phyloP scores from a whole-genome alignment of 2,329 filamentous ascomycete species.

The Trichophaea hybrida region DNA sequence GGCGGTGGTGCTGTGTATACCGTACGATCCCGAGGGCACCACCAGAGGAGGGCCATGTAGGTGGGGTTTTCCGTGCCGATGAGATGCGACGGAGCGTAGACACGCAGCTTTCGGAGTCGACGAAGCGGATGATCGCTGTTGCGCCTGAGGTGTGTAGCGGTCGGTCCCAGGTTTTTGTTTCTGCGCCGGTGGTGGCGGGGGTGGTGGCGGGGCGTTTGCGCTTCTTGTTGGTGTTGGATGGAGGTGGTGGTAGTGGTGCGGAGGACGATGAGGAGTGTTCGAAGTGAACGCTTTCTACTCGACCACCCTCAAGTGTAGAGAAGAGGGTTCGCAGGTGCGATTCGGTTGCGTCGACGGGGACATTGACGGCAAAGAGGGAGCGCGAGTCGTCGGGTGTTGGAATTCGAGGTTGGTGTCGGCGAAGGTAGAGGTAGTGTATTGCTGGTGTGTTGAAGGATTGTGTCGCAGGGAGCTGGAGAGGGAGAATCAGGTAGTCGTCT shows the following conservation, averaged over 20 bases:
- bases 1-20: slow-evolving; percentile 49
- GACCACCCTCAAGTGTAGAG: slow-evolving; percentile 57
- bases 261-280: slow-evolving; percentile 28
- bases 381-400: slow-evolving; percentile 58
- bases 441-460: not conserved
- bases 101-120: slow-evolving; percentile 43
- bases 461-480: slow-evolving; percentile 7
- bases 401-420: slow-evolving; percentile 65
- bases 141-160: slow-evolving; percentile 57
- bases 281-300: slow-evolving; percentile 66
- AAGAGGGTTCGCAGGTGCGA: slow-evolving; percentile 64
- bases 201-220: not conserved
- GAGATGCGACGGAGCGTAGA: not conserved
- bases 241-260: not conserved
- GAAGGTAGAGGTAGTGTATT: slow-evolving; percentile 70
- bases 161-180: slow-evolving; percentile 62
- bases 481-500: slow-evolving; percentile 20
- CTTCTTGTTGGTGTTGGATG: not conserved
- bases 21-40: slow-evolving; percentile 19
- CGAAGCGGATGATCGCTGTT: slow-evolving; percentile 67
- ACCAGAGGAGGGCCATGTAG: slow-evolving; percentile 33
- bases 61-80: slow-evolving; percentile 23
- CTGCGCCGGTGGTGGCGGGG: slow-evolving; percentile 34
- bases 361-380: slow-evolving; percentile 79
- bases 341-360: slow-evolving; percentile 72